Base-by-base conservation (phyloP, 176 grass and related monocot species). In the Paspalum notatum region DNA sequence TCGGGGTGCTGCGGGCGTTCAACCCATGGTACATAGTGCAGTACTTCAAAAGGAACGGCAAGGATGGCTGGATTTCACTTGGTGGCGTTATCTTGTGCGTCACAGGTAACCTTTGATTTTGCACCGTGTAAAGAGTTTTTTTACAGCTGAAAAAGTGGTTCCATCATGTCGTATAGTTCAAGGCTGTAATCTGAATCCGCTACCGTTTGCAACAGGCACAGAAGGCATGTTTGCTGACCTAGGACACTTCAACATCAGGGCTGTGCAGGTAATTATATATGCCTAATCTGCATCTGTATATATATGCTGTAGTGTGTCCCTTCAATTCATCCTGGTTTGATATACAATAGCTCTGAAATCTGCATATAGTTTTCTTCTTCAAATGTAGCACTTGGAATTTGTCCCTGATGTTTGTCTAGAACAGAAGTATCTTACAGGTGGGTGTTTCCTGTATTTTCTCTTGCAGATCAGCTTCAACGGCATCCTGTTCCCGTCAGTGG, bases 181-280 rank as follows among this genome's bases (percentile, higher is more conserved):
- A 32, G 16, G 10, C 24, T 71, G 53, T 10, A 60, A 56, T 9
- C 13, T 65, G 37, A 77, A n/a, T 54, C 6, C 13, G 26, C 37
- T 62, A 20, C 55, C 54, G 13, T 80, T 27, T 63, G 67, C 6
- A 68, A 89, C 84, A 97, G 89, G 91, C 66, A 93, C 91, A 12
- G 94, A 97, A 79, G 89, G 85, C 0, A 88, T 97, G 87, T 94
- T 90, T 89, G 94, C 94, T 68, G 89, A 94, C 74, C 79, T 97
- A 12, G 91, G 94, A 6, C 94, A 97, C 60, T 97, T 97, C 85
- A 91, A 93, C 60, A 86, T 94, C 72, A 81, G 76, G 76, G 86
- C 91, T 20, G 89, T 97, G 79, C 89, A 90, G 87, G 87, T 92
- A 80, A 72, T 61, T 72, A 15, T n/a, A n/a, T n/a, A n/a, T n/a